A percentile compares a stretch with the other conserved stretches of the same genome.
Conservation (phyloP, 441 rosid species). For the Arabidopsis lyrata region DNA sequence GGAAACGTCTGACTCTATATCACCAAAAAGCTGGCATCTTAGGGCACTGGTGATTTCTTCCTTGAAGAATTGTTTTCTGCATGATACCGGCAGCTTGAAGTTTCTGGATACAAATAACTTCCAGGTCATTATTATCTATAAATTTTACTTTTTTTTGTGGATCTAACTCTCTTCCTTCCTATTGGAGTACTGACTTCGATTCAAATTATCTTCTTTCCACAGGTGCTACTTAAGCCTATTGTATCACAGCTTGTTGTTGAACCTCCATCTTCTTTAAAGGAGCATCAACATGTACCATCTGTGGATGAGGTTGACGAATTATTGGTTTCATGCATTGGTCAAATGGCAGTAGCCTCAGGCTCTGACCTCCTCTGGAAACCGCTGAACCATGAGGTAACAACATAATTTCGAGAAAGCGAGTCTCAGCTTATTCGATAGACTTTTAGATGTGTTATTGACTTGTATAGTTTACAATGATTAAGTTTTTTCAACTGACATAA, state of each 20-base stretch:
- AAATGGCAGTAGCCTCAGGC: constrained; percentile 94
- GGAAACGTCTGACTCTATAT: constrained; percentile 48
- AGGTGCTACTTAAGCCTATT: constrained; percentile 89
- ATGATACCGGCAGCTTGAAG: constrained; percentile 81
- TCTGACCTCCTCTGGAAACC: constrained; percentile 96
- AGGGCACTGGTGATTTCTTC: constrained; percentile 80
- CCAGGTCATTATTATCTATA: constrained; percentile 59
- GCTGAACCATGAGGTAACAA: constrained; percentile 86
- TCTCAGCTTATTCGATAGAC: not conserved
- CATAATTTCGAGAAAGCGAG: constrained; percentile 19
- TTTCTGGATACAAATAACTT: constrained; percentile 86
- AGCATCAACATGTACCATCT: constrained; percentile 65
- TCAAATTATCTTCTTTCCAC: constrained; percentile 31
- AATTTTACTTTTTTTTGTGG: not conserved
- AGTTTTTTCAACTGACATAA: not conserved
- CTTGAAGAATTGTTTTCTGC: constrained; percentile 82
- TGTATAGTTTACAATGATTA: not conserved
- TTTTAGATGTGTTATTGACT: not conserved
- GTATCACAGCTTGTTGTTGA: constrained; percentile 78
- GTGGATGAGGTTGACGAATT: constrained; percentile 78
- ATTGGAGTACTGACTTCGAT: constrained; percentile 3
- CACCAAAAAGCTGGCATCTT: constrained; percentile 82
- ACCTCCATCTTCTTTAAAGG: constrained; percentile 68
- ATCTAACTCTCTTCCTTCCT: constrained; percentile 7
- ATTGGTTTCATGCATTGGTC: constrained; percentile 83